phyloP scores from a whole-genome alignment of 169 alveolate genomes.

The Plasmodium sp. region DNA sequence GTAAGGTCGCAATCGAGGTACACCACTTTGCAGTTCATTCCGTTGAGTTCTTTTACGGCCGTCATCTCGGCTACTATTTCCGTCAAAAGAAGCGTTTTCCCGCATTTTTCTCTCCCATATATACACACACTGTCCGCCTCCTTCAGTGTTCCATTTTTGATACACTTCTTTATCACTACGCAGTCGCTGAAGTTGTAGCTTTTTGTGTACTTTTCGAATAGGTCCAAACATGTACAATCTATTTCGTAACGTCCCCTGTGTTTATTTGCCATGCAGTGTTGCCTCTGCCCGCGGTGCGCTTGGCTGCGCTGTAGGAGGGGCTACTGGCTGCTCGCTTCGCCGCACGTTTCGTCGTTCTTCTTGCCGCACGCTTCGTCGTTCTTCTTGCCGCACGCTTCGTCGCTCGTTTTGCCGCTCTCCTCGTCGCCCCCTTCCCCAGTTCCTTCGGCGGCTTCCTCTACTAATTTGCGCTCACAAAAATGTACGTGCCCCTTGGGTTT shows the following conservation, averaged over 20 bases:
- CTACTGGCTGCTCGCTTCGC: background rate
- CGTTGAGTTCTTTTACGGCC: constrained; percentile 63
- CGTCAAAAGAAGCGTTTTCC: constrained; percentile 48
- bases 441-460: background rate
- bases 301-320: background rate
- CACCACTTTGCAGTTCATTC: constrained; percentile 69
- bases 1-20: constrained; percentile 54
- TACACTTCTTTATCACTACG: constrained; percentile 43
- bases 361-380: background rate
- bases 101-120: constrained; percentile 73
- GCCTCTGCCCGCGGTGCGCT: background rate
- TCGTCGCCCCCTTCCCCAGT: background rate
- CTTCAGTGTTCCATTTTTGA: constrained; percentile 34
- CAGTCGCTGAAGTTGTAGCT: constrained; percentile 33
- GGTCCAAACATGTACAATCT: constrained; percentile 66
- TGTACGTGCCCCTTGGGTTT: background rate
- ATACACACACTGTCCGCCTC: constrained; percentile 67
- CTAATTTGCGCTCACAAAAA: background rate
- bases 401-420: background rate
- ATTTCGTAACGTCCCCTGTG: constrained; percentile 7
- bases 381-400: background rate
- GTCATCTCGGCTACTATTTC: constrained; percentile 64
- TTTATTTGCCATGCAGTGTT: constrained; percentile 39
- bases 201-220: constrained; percentile 25
- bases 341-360: background rate